These are phyloP conservation scores for Arthrobotrys entomopaga DNA, from an alignment of 2,329 filamentous ascomycete genomes.

Conservation along the genomic window DNA sequence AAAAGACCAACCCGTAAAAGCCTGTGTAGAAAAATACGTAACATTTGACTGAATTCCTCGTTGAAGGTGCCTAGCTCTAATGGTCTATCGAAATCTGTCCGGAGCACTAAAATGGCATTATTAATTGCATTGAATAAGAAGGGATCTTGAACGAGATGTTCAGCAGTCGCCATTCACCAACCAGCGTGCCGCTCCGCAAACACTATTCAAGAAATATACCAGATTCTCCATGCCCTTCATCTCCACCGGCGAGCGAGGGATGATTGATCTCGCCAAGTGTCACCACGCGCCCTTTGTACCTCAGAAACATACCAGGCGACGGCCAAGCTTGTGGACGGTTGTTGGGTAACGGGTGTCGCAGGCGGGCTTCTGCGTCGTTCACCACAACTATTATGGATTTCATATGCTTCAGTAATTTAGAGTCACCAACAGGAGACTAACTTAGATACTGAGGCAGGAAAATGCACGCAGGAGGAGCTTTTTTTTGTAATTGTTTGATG, in stretches of 20 bases:
- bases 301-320: neutral
- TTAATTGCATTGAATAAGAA: slow-evolving; percentile 3
- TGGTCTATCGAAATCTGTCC: neutral
- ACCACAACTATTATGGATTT: neutral
- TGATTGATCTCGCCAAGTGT: slow-evolving; percentile 1
- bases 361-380: neutral
- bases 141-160: neutral
- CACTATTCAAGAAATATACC: slow-evolving; percentile 1
- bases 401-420: neutral
- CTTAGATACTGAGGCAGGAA: neutral
- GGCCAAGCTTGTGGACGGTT: neutral
- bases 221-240: slow-evolving; percentile 6
- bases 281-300: neutral
- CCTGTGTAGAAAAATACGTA: slow-evolving; percentile 2
- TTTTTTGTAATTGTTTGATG: too few relatives aligned
- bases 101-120: neutral
- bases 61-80: slow-evolving; percentile 4
- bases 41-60: neutral
- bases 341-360: neutral
- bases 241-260: slow-evolving; percentile 1
- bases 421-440: neutral
- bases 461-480: too few relatives aligned
- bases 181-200: neutral
- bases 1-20: slow-evolving; percentile 6
- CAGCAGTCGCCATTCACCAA: neutral